phyloP scores from a whole-genome alignment of 257 asterid species.

The Osmanthus fragrans region DNA sequence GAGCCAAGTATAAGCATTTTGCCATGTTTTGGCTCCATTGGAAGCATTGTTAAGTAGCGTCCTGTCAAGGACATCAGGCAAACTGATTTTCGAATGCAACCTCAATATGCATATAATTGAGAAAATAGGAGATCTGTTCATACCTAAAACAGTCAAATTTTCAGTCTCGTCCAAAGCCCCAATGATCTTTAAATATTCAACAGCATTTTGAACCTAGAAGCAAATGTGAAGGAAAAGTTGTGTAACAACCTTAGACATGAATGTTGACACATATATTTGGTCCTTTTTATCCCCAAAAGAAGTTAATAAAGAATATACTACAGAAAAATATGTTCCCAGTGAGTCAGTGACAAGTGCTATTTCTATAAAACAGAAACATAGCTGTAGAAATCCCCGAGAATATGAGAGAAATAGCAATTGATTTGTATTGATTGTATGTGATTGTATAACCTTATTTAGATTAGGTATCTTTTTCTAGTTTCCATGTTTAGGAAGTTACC shows the following conservation, averaged over 20 bases:
- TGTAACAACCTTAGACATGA: constrained; percentile 19
- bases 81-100: constrained; percentile 26
- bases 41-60: constrained; percentile 83
- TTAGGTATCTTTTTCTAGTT: no score
- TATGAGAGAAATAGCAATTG: no score
- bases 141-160: constrained; percentile 83
- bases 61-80: constrained; percentile 53
- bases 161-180: constrained; percentile 94
- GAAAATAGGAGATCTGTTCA: constrained; percentile 17
- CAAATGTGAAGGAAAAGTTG: constrained; percentile 20
- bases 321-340: constrained; percentile 6
- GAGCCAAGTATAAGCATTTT: constrained; percentile 95
- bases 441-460: no score
- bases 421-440: no score
- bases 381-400: no score
- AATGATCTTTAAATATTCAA: constrained; percentile 78
- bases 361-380: constrained; percentile 24
- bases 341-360: constrained; percentile 7
- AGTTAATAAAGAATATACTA: not conserved
- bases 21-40: constrained; percentile 97
- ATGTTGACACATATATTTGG: constrained; percentile 9
- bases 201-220: constrained; percentile 86
- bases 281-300: constrained; percentile 12
- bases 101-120: constrained; percentile 23
- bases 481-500: no score